A percentile compares a stretch with the other conserved stretches of the same genome.
phyloP scores from a whole-genome alignment of 1,284 basidiomycete genomes.

The Fistulinella cinereoalba region DNA sequence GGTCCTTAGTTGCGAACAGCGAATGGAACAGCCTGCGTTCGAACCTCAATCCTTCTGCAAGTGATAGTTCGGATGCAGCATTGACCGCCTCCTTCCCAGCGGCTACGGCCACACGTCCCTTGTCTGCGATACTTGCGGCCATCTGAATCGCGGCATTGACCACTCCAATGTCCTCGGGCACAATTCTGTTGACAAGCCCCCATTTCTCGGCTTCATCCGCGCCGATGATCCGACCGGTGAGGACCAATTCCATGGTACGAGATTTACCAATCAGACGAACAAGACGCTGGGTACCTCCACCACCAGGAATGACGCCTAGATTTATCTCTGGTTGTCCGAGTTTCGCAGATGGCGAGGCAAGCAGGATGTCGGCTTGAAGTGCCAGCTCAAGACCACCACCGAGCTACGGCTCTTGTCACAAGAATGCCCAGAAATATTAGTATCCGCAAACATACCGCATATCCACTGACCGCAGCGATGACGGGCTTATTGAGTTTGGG shows the following conservation, averaged over 20 bases:
- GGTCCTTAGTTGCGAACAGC: constrained; percentile 92
- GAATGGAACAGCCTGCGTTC: constrained; percentile 92
- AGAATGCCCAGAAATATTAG: not conserved
- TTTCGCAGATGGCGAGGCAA: constrained; percentile 89
- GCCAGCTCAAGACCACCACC: constrained; percentile 97
- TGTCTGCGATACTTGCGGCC: constrained; percentile 78
- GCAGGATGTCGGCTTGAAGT: constrained; percentile 95
- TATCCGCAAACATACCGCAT: constrained; percentile 62
- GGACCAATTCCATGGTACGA: constrained; percentile 91
- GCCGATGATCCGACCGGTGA: constrained; percentile 81
- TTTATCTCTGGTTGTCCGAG: constrained; percentile 99
- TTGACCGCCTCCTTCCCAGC: constrained; percentile 97
- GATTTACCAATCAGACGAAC: constrained; percentile 89
- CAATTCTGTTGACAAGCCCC: constrained; percentile 82
- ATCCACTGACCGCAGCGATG: constrained; percentile 95
- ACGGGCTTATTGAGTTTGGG: constrained; percentile 85
- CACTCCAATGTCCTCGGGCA: constrained; percentile 74
- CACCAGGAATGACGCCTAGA: constrained; percentile 93
- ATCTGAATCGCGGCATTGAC: constrained; percentile 88
- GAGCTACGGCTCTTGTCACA: constrained; percentile 48
- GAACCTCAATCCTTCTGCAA: constrained; percentile 83
- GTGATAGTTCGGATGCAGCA: constrained; percentile 80
- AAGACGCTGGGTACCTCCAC: constrained; percentile 82
- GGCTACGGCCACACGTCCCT: constrained; percentile 83
- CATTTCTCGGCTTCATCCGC: constrained; percentile 86